Evolutionary conservation across 805 yeast genomes (phyloP).

Genomic region (Brettanomyces sp.): DNA sequence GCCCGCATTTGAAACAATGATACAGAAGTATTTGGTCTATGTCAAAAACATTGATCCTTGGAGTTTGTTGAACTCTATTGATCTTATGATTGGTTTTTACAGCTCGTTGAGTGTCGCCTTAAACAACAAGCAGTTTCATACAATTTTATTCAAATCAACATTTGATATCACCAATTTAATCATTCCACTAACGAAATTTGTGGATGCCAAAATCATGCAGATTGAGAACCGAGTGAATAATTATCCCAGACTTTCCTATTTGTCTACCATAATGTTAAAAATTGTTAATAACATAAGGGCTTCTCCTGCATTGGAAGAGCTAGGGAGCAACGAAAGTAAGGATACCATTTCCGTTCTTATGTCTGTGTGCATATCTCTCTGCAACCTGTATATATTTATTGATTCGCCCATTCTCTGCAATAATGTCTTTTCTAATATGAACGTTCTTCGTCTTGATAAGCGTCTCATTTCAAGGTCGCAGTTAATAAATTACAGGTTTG

Average conservation of each 20-base stretch:
- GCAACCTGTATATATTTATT: conserved; percentile 42
- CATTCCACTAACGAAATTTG: conserved; percentile 36
- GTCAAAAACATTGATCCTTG: conserved; percentile 46
- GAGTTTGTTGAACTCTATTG: conserved; percentile 47
- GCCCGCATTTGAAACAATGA: conserved; percentile 35
- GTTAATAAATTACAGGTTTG: conserved; percentile 43
- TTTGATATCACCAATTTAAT: conserved; percentile 27
- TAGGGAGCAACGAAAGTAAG: conserved; percentile 9
- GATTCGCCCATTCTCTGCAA: conserved; percentile 50
- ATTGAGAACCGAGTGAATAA: conserved; percentile 22
- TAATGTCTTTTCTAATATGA: conserved; percentile 53
- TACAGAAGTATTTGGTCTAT: conserved; percentile 33
- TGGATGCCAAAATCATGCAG: conserved; percentile 32
- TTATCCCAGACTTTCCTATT: conserved; percentile 35
- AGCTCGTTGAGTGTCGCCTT: conserved; percentile 41
- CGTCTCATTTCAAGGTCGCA: conserved; percentile 32
- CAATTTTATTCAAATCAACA: conserved; percentile 29
- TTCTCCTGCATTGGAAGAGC: conserved; percentile 27
- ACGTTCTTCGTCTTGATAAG: conserved; percentile 36
- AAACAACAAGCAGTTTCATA: conserved; percentile 31
- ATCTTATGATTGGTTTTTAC: conserved; percentile 37
- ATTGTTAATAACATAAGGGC: conserved; percentile 43
- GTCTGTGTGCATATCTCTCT: conserved; percentile 38
- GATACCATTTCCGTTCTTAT: conserved; percentile 38
- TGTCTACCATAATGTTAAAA: conserved; percentile 40